Percentiles rank a stretch among this genome's conserved stretches.
phyloP scores from a whole-genome alignment of 83 land plant genomes.

The Picea abies region DNA sequence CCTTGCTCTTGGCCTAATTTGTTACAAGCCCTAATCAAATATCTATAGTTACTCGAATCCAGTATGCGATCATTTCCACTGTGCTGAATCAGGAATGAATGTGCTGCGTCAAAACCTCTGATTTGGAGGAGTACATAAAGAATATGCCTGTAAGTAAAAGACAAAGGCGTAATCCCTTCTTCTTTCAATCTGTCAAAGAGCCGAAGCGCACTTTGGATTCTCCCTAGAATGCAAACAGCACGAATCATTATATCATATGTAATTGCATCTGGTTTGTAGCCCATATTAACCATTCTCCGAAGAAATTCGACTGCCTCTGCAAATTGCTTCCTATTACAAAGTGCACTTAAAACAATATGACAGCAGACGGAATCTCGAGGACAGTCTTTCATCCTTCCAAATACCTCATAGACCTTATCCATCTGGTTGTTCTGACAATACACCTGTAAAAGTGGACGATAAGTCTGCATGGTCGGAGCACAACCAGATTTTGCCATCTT shows the following conservation, averaged over 20 bases:
- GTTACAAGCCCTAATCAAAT: slow-evolving; percentile 7
- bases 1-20: neutral
- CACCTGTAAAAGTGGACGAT: neutral
- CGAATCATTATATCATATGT: neutral
- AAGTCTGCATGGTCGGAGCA: neutral
- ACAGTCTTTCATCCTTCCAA: neutral
- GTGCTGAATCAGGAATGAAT: neutral
- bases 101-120: neutral
- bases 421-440: neutral
- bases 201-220: neutral
- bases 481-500: neutral
- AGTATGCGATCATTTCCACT: neutral
- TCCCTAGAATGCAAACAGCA: neutral
- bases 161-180: neutral
- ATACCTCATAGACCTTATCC: neutral
- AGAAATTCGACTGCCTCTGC: neutral
- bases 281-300: neutral
- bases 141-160: too few species aligned
- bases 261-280: neutral
- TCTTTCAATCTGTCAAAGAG: neutral
- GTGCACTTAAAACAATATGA: neutral
- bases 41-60: slow-evolving; percentile 5
- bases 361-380: neutral
- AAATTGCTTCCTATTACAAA: neutral
- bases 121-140: neutral